These are phyloP conservation scores for Euclidium syriacum DNA, from an alignment of 345 rosid genomes.

Conservation along the genomic window DNA sequence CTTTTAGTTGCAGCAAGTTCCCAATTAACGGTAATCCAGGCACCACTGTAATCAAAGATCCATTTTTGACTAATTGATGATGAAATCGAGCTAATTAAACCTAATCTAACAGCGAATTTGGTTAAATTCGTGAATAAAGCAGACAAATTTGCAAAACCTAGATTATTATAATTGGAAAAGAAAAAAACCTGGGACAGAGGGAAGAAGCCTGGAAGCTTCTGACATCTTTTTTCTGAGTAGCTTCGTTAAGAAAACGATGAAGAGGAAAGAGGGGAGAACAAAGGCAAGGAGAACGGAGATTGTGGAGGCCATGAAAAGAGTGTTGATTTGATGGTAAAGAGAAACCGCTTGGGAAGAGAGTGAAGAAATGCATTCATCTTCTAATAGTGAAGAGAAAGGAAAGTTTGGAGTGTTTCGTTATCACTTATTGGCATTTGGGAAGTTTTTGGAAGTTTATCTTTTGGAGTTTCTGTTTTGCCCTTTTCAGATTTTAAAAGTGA, in stretches of 20 bases:
- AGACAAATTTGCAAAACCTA: neutral
- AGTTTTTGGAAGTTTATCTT: neutral
- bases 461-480: neutral
- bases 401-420: constrained; percentile 14
- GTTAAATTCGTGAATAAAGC: neutral
- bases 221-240: constrained; percentile 29
- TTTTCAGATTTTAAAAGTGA: constrained; percentile 5
- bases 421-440: constrained; percentile 2
- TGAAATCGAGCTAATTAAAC: neutral
- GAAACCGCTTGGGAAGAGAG: neutral
- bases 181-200: constrained; percentile 51
- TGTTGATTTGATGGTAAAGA: neutral
- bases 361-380: neutral
- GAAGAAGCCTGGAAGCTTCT: constrained; percentile 42
- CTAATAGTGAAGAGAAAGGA: constrained; percentile 12
- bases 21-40: constrained; percentile 80
- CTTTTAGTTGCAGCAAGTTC: constrained; percentile 75
- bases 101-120: neutral
- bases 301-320: constrained; percentile 25
- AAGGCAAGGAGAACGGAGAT: constrained; percentile 41
- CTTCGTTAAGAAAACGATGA: constrained; percentile 34
- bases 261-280: constrained; percentile 35
- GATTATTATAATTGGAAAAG: neutral
- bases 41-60: constrained; percentile 46
- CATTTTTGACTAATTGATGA: neutral